phyloP scores from a whole-genome alignment of 805 yeast species.

The Debaryomyces hansenii region DNA sequence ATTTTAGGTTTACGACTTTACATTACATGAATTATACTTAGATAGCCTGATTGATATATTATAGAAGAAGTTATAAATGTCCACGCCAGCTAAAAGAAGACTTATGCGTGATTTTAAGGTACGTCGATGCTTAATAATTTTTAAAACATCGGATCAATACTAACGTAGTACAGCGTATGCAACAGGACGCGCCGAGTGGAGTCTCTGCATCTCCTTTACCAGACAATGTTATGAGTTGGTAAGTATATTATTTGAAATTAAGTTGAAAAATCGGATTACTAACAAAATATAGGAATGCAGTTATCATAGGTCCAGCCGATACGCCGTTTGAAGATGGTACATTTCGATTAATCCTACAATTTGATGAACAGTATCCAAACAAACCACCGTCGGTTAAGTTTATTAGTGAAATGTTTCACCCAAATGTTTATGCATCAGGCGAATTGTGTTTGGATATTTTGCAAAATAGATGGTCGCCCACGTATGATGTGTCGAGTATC shows the following conservation, averaged over 20 bases:
- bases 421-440: constrained; percentile 94
- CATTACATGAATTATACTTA: neutral
- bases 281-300: constrained; percentile 66
- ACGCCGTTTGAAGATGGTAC: constrained; percentile 99
- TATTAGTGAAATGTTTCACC: constrained; percentile 94
- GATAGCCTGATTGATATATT: neutral
- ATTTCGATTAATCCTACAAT: constrained; percentile 78
- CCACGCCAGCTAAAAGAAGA: constrained; percentile 98
- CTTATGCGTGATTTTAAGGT: constrained; percentile 97
- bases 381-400: constrained; percentile 95
- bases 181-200: constrained; percentile 97
- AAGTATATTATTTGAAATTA: constrained; percentile 9
- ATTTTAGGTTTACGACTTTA: neutral
- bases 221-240: constrained; percentile 93
- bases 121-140: constrained; percentile 22
- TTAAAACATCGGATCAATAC: neutral
- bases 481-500: constrained; percentile 95
- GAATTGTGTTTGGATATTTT: constrained; percentile 93
- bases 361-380: constrained; percentile 96
- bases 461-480: constrained; percentile 98
- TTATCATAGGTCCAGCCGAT: constrained; percentile 94
- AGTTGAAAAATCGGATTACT: constrained; percentile 2
- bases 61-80: constrained; percentile 51
- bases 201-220: constrained; percentile 96
- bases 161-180: constrained; percentile 66